Base-by-base conservation (phyloP, 2,329 filamentous ascomycete genomes). In the Phialophora chinensis region DNA sequence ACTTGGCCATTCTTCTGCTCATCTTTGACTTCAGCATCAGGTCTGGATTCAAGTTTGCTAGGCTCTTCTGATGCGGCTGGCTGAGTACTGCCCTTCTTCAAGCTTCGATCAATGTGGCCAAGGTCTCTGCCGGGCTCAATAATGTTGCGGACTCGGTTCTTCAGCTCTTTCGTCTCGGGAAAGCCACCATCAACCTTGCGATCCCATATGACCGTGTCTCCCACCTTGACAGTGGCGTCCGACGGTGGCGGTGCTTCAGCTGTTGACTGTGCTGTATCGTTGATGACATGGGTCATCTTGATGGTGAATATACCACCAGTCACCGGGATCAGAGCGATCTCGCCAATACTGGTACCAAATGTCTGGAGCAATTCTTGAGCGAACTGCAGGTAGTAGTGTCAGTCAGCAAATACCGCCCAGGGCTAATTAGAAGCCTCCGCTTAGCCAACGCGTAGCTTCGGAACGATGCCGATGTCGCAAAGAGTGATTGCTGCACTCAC, bases 321-420 rank as follows among this genome's bases (percentile, higher is more conserved):
- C 14, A 88, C 84, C 0, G 95, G 95, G 71, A 96, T 87, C 7
- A 99, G 85, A 17, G 94, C 88, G 10, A 98, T 90, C 78, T 98
- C 94, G 68, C 93, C 93, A 1, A 98, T 86, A 53, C 87, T 84
- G 1, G 88, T 91, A 62, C 87, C 87, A 81, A 99, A 99, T 0
- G 94, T 99, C 1, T 92, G 96, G 44, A 99, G 88, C 53, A 99
- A 88, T 79, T 98, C 95, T 84, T 98, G 95, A 57, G 90, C 94
- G 78, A 91, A 97, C 91, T 97, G 72, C 42, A n/a, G 38, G 17
- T 12, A 35, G 10, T 55, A 55, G 27, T 53, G 53, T 66, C 61
- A 63, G 67, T 33, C 52, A 53, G 44, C 29, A 52, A 38, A 55
- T 17, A 44, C 6, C 17, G 38, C 17, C 6, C 38, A n/a, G 38